phyloP scores from a whole-genome alignment of 495 filamentous ascomycete genomes.

The Hyaloscypha bicolor region DNA sequence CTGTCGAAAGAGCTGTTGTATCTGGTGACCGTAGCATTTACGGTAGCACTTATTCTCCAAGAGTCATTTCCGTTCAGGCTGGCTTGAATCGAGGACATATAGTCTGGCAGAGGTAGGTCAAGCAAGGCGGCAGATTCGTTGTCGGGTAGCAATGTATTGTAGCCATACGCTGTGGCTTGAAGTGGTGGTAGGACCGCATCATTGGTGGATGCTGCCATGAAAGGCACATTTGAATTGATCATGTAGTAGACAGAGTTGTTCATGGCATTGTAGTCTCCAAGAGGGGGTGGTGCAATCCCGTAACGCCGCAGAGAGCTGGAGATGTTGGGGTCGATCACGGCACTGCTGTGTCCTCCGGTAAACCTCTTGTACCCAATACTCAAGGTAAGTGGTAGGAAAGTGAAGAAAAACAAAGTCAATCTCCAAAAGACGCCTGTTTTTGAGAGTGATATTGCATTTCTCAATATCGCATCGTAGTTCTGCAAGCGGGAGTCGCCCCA shows the following conservation, averaged over 20 bases:
- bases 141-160: neutral
- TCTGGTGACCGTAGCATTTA: conserved; percentile 2
- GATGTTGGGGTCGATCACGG: conserved; percentile 1
- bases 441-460: conserved; percentile 4
- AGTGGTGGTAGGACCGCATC: neutral
- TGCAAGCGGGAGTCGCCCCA: neutral
- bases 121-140: conserved; percentile 2
- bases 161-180: neutral
- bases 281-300: conserved; percentile 3
- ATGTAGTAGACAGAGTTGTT: conserved; percentile 4
- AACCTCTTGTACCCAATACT: conserved; percentile 10
- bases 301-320: conserved; percentile 6
- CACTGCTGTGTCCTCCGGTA: conserved; percentile 6
- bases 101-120: conserved; percentile 2
- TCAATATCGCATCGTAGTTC: conserved; percentile 7
- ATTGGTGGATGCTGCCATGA: neutral
- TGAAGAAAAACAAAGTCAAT: neutral
- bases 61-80: neutral
- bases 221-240: conserved; percentile 1
- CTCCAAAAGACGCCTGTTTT: neutral
- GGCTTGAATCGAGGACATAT: conserved; percentile 7
- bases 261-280: conserved; percentile 6
- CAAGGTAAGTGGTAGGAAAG: neutral
- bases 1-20: conserved; percentile 2
- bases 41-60: conserved; percentile 2